Evolutionary conservation across 2,329 filamentous ascomycete genomes (phyloP), one percentile per base, ranked within the genome.

Genomic region (Aspergillus neotritici): DNA sequence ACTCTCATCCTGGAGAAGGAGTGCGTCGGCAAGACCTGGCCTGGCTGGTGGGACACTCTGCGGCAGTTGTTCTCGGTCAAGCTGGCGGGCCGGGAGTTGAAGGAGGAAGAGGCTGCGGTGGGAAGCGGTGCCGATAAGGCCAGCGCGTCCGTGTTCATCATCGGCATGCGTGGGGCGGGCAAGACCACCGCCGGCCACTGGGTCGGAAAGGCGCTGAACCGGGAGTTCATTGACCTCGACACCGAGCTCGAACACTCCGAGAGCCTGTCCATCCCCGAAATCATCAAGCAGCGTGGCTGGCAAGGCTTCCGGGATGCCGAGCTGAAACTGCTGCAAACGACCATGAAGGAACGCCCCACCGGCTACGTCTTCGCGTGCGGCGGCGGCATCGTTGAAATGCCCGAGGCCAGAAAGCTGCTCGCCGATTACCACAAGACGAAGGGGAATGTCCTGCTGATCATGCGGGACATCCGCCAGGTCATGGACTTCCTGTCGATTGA

Each of bases 21-120:
- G 58, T 98, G 93, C 63, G 87, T 88, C 3, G 90, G 86, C 32
- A 98, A 98, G 75, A 98, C 93, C 2, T 98, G 93, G 93, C 93
- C 93, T 0, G 93, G 91, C 8, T 98, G 93, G 88, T 98, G 93
- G 93, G 93, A 98, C 65, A 81, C 83, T 13, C 70, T 97, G 43
- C 83, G 83, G 15, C 81, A 86, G 53, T 78, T 80, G 11, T 98
- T 96, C 72, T 76, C 82, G 29, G 86, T 86, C 21, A 69, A 76
- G 21, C 72, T 97, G n/a, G 78, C 83, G 47, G 93, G 93, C 10
- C 79, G 83, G 30, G 88, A 94, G 54, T 56, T 73, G 12, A 65
- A 55, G 25, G 69, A 63, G 46, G 61, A 59, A 5, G 62, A 65
- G 36, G 49, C 54, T 17, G 53, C 69, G 35, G 64, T 67, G 16